Percentiles rank a stretch among this genome's conserved stretches.
Conservation (phyloP, 106 monocot genomes). For the Platanthera zijinensis region DNA sequence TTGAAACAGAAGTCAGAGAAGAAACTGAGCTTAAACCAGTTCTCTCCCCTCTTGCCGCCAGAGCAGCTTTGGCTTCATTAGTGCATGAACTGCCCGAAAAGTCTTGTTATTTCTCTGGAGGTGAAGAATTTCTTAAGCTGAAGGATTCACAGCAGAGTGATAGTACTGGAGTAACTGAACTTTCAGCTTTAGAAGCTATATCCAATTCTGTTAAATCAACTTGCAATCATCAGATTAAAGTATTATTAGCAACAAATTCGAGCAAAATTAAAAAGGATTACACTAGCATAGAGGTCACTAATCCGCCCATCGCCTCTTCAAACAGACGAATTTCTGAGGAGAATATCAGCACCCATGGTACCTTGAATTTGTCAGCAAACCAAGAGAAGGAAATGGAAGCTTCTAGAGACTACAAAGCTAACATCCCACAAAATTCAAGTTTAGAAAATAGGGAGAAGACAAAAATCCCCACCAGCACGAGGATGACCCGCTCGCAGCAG, state of each 20-base stretch:
- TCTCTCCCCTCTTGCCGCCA: slow-evolving; percentile 55
- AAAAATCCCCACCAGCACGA: background rate
- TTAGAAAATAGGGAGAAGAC: slow-evolving; percentile 2
- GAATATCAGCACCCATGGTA: background rate
- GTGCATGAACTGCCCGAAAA: slow-evolving; percentile 33
- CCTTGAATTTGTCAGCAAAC: background rate
- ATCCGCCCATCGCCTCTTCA: background rate
- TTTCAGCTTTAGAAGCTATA: background rate
- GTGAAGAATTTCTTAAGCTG: slow-evolving; percentile 1
- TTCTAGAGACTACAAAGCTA: slow-evolving; percentile 1
- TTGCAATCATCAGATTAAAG: background rate
- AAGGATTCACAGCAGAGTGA: slow-evolving; percentile 1
- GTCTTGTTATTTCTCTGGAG: background rate
- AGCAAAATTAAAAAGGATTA: background rate
- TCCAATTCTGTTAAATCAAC: slow-evolving; percentile 3
- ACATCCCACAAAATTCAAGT: background rate
- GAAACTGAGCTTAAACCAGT: slow-evolving; percentile 18
- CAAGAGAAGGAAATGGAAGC: background rate
- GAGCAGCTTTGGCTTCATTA: slow-evolving; percentile 57
- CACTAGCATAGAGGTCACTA: background rate
- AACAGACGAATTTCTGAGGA: background rate
- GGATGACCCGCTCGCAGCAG: slow-evolving; percentile 21
- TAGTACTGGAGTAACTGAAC: slow-evolving; percentile 4
- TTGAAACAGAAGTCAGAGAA: background rate
- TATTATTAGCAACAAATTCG: background rate